Percentiles rank a stretch among this genome's conserved stretches.
These are phyloP conservation scores for Hibiscus syriacus DNA, from an alignment of 345 rosid genomes.

Conservation along the genomic window DNA sequence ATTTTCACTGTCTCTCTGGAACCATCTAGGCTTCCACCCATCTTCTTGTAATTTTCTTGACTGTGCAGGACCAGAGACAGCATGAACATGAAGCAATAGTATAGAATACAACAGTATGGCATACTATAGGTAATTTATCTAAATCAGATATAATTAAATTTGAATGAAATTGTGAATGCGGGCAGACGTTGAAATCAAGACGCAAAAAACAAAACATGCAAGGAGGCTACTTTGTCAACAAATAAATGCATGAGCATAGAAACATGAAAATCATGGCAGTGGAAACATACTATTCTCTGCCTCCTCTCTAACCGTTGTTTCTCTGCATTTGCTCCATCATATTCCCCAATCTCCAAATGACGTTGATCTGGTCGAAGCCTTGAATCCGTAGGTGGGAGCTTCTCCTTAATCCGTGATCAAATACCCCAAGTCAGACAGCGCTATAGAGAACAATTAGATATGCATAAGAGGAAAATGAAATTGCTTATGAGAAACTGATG, in stretches of 20 bases:
- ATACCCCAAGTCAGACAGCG: conserved; percentile 48
- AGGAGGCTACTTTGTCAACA: no score
- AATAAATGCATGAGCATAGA: neutral
- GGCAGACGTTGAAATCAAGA: no score
- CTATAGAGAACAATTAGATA: conserved; percentile 39
- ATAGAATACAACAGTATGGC: no score
- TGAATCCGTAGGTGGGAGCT: conserved; percentile 94
- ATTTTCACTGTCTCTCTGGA: conserved; percentile 36
- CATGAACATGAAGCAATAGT: neutral
- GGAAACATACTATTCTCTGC: conserved; percentile 88
- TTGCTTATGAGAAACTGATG: conserved; percentile 20
- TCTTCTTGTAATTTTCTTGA: conserved; percentile 81
- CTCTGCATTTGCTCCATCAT: conserved; percentile 86
- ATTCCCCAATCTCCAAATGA: conserved; percentile 91
- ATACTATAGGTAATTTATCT: no score
- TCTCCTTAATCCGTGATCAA: conserved; percentile 83
- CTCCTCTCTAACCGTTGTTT: conserved; percentile 86
- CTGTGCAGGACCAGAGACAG: conserved; percentile 28
- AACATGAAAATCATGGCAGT: no score
- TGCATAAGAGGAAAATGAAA: conserved; percentile 23
- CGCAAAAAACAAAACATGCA: no score
- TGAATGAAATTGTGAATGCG: no score
- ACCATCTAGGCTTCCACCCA: conserved; percentile 97
- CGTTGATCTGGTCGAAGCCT: conserved; percentile 96
- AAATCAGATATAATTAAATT: no score